A percentile compares a stretch with the other conserved stretches of the same genome.
Conservation (phyloP, 2,329 filamentous ascomycete genomes). For the Talaromyces verruculosus region DNA sequence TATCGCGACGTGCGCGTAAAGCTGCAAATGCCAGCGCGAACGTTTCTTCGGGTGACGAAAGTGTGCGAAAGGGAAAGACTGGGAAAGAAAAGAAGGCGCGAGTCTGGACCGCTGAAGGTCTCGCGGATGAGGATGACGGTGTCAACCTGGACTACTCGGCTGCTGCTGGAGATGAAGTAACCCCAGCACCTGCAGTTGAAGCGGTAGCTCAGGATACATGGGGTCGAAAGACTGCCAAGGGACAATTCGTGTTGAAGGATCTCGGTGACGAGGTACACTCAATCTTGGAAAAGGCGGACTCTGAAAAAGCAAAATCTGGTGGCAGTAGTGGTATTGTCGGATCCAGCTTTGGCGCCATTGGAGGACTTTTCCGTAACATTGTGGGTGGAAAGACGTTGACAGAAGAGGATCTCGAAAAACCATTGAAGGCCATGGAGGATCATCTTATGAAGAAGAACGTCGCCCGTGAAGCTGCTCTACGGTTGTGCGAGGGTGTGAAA, state of each 20-base stretch:
- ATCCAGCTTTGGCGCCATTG: conserved; percentile 76
- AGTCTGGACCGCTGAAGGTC: conserved; percentile 87
- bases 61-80: conserved; percentile 58
- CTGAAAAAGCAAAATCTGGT: conserved; percentile 54
- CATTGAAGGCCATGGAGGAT: conserved; percentile 93
- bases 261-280: conserved; percentile 89
- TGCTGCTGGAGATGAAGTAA: conserved; percentile 56
- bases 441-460: conserved; percentile 95
- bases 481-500: conserved; percentile 87
- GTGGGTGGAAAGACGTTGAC: conserved; percentile 92
- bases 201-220: conserved; percentile 75
- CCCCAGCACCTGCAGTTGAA: conserved; percentile 62
- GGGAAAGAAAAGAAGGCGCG: conserved; percentile 74
- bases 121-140: conserved; percentile 79
- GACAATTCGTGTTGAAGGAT: conserved; percentile 91
- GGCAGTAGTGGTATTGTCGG: conserved; percentile 67
- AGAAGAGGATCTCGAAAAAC: conserved; percentile 83
- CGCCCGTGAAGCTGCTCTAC: conserved; percentile 86
- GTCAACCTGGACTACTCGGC: conserved; percentile 88
- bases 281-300: conserved; percentile 79
- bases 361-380: conserved; percentile 88
- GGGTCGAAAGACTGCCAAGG: conserved; percentile 81
- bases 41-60: conserved; percentile 80
- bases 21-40: conserved; percentile 52
- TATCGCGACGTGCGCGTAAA: conserved; percentile 78